Base-by-base conservation (phyloP, 441 rosid genomes). In the Pelargonium australe region DNA sequence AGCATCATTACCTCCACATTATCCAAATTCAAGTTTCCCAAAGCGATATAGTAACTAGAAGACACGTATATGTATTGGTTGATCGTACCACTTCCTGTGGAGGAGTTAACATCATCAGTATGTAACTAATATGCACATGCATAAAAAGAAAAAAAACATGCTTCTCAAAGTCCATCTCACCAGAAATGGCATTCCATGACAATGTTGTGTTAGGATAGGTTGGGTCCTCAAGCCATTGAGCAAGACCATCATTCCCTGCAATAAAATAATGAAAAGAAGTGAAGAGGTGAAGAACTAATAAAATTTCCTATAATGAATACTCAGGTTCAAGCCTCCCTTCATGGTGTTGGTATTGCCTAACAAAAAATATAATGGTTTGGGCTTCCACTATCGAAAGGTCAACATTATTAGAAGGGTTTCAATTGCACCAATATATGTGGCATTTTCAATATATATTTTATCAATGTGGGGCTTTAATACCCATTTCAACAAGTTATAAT, bases 221-320 rank as follows among this genome's bases (percentile, higher is more conserved):
- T 70, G 96, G 96, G 75, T 95, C 86, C 70, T 85, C 84, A 34
- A 85, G 87, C 99, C 99, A 95, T 69, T 83, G 85, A 65, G 86
- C 68, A 77, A 95, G 86, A 73, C 93, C 93, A 68, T 90, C 98
- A 68, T 37, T 81, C 72, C 99, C 99, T 95, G 84, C 72, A 83
- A 75, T 4, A 70, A 68, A 73, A 28, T 11, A 25, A 76, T 60
- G 66, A 68, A 61, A 64, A 78, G 57, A 61, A 17, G 67, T 53
- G 23, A 13, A 75, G 61, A 67, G 66, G n/a, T 68, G 73, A 23
- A 45, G 44, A 65, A 65, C 55, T 67, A 67, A 65, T 31, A 16
- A 8, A 40, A 55, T 64, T 28, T 58, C 14, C 2, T 11, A n/a
- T 10, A 11, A 49, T n/a, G 16, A 49, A 49, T 49, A 34, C 40